Evolutionary conservation across 305 asterid genomes (phyloP), one percentile per base, ranked within the genome.

Genomic region (Ajuga reptans): DNA sequence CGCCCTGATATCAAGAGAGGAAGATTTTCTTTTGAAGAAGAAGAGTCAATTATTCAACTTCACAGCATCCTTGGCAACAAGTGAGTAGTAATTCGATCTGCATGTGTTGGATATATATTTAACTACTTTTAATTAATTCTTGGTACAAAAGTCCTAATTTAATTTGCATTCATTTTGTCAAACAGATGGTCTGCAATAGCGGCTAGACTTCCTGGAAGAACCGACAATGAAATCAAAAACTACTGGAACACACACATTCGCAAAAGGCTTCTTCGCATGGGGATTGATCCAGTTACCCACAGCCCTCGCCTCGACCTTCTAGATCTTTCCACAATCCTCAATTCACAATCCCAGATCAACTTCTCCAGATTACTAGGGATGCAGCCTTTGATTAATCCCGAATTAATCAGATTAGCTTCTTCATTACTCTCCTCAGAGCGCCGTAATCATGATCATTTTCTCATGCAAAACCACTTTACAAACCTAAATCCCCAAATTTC

Each of bases 171-270:
- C 6, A 24, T 67, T 9, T 50, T 24, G 9, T 12, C 39, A 73
- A 11, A 42, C 46, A 91, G 98, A 77, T 92, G 98, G 98, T 92
- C 98, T 5, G 85, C 91, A 1, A 92, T 89, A 31, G 98, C 98
- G 4, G 89, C 85, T 17, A 78, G 89, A 0, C 88, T 92, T 45
- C 96, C 98, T 0, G 98, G 98, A 14, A 84, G 96, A 64, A 92
- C 98, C 0, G 98, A 91, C 66, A 91, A 91, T 0, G 98, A 91
- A 46, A 89, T 91, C 68, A 91, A 91, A 72, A 92, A 92, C 62
- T 92, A 82, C 9, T 92, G 98, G 98, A 92, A 92, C 80, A 87
- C 96, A 0, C 91, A 87, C 75, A 85, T 89, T 8, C 66, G 96
- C 4, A 92, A 92, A 69, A 82, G 92, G 79, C 95, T 92, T 21